Base-by-base conservation (phyloP, 345 rosid species). In the Populus deltoides region DNA sequence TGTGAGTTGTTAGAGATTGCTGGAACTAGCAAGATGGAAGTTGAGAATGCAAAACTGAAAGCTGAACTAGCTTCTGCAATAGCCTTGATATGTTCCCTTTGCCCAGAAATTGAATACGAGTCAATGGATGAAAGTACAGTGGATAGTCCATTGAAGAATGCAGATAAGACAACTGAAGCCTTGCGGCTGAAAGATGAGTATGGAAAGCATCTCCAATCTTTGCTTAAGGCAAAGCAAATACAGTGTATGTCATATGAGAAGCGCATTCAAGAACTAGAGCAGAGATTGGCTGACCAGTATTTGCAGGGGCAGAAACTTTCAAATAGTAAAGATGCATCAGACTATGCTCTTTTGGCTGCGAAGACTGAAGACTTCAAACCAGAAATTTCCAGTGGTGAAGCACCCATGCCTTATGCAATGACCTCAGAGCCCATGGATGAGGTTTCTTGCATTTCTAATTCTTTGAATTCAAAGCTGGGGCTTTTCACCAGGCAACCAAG, bases 21-120 rank as follows among this genome's bases (percentile, higher is more conserved):
- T 75, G 99, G 99, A 77, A 97, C 99, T 45, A 92, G 97, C 87
- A 92, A 87, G 86, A 78, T 89, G 82, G 99, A 97, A 86, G 99
- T 97, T 76, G 98, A 97, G 88, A 97, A 94, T 83, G 97, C 95
- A 81, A 97, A 87, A 84, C 86, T 97, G 79, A 97, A 91, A 89
- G 99, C 99, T 63, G 98, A 97, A 62, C 97, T 94, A 83, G 99
- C 99, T 86, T 91, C 97, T 79, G 92, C 92, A 39, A 88, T 94
- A 78, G 97, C 98, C 62, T 59, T 73, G 27, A 88, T 94, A 24
- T 94, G 99, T 83, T 90, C 91, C 33, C 78, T 90, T 72, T 81
- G 80, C 75, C 93, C 88, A 74, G 94, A 92, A 59, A 72, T 86
- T 71, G 97, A 92, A 75, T 91, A 84, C 70, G 97, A 92, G 43